Conservation (phyloP, 306 rosid genomes). For the Morella rubra region DNA sequence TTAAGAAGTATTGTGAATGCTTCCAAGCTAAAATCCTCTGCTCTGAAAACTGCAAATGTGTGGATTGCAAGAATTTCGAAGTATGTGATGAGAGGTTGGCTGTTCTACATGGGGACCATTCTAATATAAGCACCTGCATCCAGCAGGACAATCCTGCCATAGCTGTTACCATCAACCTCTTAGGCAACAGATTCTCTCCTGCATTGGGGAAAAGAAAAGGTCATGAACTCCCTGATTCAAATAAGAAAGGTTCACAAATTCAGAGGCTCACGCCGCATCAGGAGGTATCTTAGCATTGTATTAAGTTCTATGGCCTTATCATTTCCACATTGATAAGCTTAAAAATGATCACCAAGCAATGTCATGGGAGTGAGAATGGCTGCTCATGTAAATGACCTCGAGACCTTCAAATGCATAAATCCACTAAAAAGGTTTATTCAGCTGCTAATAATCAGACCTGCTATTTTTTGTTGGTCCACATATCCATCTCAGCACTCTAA, state of each 20-base stretch:
- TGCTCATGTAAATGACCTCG: neutral
- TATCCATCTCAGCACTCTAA: neutral
- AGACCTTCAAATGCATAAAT: neutral
- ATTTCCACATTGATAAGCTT: neutral
- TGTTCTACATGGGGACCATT: conserved; percentile 78
- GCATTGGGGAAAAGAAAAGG: conserved; percentile 74
- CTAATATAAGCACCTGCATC: conserved; percentile 55
- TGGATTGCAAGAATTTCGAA: conserved; percentile 97
- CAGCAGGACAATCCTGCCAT: conserved; percentile 87
- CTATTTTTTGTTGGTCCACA: neutral
- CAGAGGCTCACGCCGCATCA: conserved; percentile 61
- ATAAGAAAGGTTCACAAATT: conserved; percentile 64
- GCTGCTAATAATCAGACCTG: neutral
- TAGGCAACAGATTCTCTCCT: conserved; percentile 76
- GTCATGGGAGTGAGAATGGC: neutral
- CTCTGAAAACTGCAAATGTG: conserved; percentile 92
- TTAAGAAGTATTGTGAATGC: conserved; percentile 93
- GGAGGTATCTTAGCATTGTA: conserved; percentile 53
- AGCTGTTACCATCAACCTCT: conserved; percentile 88
- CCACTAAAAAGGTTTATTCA: neutral
- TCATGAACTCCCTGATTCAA: conserved; percentile 69
- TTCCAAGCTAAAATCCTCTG: conserved; percentile 97
- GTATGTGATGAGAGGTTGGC: conserved; percentile 96
- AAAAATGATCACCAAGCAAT: conserved; percentile 1
- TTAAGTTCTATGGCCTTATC: neutral